Conservation (phyloP, 164 flowering plant genomes). For the Piper longum region DNA sequence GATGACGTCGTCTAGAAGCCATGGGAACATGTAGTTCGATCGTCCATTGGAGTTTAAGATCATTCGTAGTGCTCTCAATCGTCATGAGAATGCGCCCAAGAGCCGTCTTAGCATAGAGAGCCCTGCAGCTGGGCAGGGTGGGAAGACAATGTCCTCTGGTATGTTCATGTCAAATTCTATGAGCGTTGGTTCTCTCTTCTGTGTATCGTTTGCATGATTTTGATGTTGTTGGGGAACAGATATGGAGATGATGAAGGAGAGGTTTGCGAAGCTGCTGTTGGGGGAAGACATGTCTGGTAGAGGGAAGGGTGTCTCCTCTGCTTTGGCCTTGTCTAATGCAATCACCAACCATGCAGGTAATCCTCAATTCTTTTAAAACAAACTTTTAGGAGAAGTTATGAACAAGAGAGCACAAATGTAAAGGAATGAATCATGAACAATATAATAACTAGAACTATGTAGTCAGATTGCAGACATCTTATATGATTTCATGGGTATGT, state of each 20-base stretch:
- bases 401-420: too few relatives aligned
- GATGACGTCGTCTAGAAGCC: slow-evolving; percentile 10
- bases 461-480: too few relatives aligned
- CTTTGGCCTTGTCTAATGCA: slow-evolving; percentile 91
- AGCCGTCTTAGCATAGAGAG: slow-evolving; percentile 14
- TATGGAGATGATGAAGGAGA: slow-evolving; percentile 66
- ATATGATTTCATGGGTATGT: too few relatives aligned
- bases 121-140: slow-evolving; percentile 4
- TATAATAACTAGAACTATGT: too few relatives aligned
- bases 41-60: slow-evolving; percentile 9
- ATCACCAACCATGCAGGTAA: slow-evolving; percentile 82
- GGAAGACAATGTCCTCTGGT: slow-evolving; percentile 16
- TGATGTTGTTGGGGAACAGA: slow-evolving; percentile 25
- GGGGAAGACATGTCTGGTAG: slow-evolving; percentile 99
- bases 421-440: too few relatives aligned
- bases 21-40: slow-evolving; percentile 8
- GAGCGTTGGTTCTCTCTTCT: too few relatives aligned
- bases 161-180: not conserved
- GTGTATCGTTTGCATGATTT: not conserved
- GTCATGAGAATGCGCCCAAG: slow-evolving; percentile 13
- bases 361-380: too few relatives aligned
- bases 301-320: slow-evolving; percentile 87
- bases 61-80: slow-evolving; percentile 9
- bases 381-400: too few relatives aligned
- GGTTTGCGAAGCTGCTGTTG: slow-evolving; percentile 69